Evolutionary conservation across 768 basidiomycete species (phyloP), one percentile per base, ranked within the genome.

Genomic region (Podaxis sp.): DNA sequence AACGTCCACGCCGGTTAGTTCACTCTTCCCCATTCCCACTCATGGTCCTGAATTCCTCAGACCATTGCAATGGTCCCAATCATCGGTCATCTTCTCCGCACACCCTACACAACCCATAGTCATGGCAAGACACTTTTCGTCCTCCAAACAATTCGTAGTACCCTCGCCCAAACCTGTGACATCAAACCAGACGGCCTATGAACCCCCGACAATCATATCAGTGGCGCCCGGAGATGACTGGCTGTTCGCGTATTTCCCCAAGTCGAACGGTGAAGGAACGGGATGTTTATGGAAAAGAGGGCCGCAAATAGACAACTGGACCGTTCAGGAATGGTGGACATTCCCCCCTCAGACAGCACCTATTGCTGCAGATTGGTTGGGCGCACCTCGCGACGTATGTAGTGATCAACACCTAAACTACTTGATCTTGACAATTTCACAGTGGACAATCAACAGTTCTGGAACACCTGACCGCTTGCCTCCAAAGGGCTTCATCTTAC

Each of bases 221-320:
- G 78, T 84, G 18, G 81, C 85, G 4, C 79, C 87, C 2, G 74
- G 74, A 28, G 84, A 86, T 62, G 76, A 79, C 51, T 88, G 82
- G 84, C 68, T 92, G 4, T 91, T 90, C 66, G 89, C 89, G 1
- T 92, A 86, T 67, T 91, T 88, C 67, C 88, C 89, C 10, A 77
- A 85, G 42, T 74, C 74, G 32, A 79, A 78, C 25, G 69, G 73
- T 1, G 84, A 85, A 61, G 87, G 89, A 10, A 70, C 82, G 46
- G 84, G 80, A 11, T 89, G 89, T 67, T 64, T 91, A 14, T 92
- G 90, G 88, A 77, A 75, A 51, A 79, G 82, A 35, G 85, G 79
- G 2, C 60, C 74, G 10, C 83, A 84, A 62, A 72, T 88, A 32
- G 87, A 92, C 64, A 76, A 67, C 28, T 92, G 91, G 87, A 70